These are phyloP conservation scores for Pseudogymnoascus sp. DNA, from an alignment of 2,329 filamentous ascomycete species.

Conservation along the genomic window DNA sequence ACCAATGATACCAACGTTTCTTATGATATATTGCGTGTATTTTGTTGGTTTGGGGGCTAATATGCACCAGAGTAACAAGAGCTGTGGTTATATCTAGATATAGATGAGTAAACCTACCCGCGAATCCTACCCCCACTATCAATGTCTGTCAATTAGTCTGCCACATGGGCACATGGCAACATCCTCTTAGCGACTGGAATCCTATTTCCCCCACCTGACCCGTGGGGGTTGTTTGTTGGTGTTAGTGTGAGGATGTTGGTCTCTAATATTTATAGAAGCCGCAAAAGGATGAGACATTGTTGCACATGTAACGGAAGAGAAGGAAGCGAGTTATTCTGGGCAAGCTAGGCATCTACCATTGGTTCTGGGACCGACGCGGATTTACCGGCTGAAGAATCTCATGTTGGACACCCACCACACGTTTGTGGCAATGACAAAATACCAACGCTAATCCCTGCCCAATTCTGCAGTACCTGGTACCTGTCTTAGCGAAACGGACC, in stretches of 20 bases:
- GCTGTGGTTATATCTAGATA: neutral
- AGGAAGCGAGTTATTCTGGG: neutral
- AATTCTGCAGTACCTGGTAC: conserved; percentile 2
- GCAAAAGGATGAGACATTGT: neutral
- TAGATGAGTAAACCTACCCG: neutral
- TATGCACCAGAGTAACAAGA: neutral
- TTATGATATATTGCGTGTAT: neutral
- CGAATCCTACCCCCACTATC: neutral
- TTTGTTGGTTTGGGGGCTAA: neutral
- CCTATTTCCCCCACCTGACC: neutral
- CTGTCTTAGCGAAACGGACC: neutral
- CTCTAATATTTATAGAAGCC: conserved; percentile 1
- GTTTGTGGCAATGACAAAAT: neutral
- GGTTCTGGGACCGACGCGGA: neutral
- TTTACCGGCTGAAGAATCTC: neutral
- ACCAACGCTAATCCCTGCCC: neutral
- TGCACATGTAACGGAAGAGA: neutral
- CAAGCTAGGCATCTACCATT: neutral
- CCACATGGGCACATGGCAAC: neutral
- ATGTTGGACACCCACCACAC: neutral
- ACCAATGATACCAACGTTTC: neutral
- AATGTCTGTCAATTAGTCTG: neutral
- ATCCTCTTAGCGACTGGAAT: neutral
- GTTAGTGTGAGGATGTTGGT: neutral
- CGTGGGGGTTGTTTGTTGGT: neutral